phyloP scores from a whole-genome alignment of 345 rosid species.

The Eucalyptus lansdowneana region DNA sequence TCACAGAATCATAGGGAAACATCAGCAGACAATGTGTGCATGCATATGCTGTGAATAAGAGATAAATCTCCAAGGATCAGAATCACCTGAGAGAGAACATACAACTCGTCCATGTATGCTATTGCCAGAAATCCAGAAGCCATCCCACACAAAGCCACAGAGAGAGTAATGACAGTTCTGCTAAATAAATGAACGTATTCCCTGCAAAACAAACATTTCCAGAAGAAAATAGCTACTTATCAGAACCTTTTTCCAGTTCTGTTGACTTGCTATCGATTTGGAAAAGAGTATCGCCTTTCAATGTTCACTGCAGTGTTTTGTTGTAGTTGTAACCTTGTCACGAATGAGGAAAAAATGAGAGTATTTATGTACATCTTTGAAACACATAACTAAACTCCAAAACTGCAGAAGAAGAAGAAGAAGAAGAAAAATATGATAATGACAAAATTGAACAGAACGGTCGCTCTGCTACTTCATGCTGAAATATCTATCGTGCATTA shows the following conservation, averaged over 20 bases:
- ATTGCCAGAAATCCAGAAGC: conserved; percentile 39
- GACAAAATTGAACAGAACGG: background rate
- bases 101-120: conserved; percentile 45
- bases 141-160: conserved; percentile 38
- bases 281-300: background rate
- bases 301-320: background rate
- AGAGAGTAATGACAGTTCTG: conserved; percentile 27
- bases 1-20: background rate
- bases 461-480: background rate
- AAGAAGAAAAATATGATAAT: background rate
- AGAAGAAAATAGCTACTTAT: background rate
- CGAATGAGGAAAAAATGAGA: background rate
- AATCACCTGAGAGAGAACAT: conserved; percentile 55
- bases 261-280: background rate
- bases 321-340: background rate
- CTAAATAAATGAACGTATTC: conserved; percentile 46
- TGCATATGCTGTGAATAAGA: background rate
- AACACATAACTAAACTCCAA: background rate
- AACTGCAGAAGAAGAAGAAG: background rate
- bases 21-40: background rate
- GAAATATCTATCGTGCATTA: background rate
- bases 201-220: conserved; percentile 38
- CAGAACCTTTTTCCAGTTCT: background rate
- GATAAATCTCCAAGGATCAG: background rate
- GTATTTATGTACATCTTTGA: background rate